Conservation (phyloP, 2,329 filamentous ascomycete species). For the Nannizziopsis barbatae region DNA sequence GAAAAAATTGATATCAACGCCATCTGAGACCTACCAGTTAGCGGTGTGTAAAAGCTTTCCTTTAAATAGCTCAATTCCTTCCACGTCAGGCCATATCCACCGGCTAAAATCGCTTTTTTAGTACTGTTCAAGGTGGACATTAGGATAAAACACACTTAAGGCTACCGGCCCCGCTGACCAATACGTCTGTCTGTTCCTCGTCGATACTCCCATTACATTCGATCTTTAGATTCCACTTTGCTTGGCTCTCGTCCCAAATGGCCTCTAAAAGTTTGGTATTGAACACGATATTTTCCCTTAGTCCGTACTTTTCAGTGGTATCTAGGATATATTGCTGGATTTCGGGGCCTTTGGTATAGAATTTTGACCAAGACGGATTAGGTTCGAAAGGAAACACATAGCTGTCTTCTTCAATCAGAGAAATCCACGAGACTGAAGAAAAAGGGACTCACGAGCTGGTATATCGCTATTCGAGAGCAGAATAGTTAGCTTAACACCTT, state of each 20-base stretch:
- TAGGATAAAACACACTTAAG: neutral
- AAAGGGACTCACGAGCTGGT: conserved; percentile 62
- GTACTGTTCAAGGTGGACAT: neutral
- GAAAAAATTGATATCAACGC: conserved; percentile 18
- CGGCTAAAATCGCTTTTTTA: neutral
- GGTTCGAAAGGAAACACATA: conserved; percentile 40
- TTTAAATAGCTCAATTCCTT: conserved; percentile 37
- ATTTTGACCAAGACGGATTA: conserved; percentile 7
- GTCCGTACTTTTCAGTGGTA: conserved; percentile 51
- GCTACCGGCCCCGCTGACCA: conserved; percentile 31
- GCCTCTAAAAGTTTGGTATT: conserved; percentile 46
- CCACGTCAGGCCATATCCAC: conserved; percentile 38
- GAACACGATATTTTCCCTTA: conserved; percentile 49
- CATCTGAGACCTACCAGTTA: conserved; percentile 23
- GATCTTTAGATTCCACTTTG: conserved; percentile 31
- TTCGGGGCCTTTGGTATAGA: conserved; percentile 54
- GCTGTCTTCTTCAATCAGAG: conserved; percentile 50
- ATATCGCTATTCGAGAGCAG: conserved; percentile 55
- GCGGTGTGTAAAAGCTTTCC: conserved; percentile 37
- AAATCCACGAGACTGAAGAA: conserved; percentile 27
- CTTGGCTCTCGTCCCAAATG: conserved; percentile 42
- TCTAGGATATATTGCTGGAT: conserved; percentile 57
- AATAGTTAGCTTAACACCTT: neutral
- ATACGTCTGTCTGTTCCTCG: conserved; percentile 23
- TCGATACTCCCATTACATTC: conserved; percentile 16